A percentile compares a stretch with the other conserved stretches of the same genome.
Evolutionary conservation across 345 rosid species (phyloP).

Genomic region (Diplotaxis tenuifolia): DNA sequence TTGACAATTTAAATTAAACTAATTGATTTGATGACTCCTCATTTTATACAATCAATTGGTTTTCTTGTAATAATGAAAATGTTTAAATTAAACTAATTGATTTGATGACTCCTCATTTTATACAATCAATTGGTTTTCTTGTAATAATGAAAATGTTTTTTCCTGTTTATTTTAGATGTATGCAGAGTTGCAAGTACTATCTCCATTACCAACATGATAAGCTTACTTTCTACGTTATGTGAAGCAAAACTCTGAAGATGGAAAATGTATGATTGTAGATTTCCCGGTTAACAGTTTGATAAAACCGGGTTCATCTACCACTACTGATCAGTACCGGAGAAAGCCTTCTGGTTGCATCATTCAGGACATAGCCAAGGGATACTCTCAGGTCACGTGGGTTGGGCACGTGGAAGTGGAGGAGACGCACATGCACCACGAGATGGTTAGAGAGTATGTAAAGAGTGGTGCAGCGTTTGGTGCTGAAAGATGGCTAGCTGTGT

Average conservation of each 20-base stretch:
- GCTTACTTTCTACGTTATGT: constrained; percentile 56
- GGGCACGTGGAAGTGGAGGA: constrained; percentile 62
- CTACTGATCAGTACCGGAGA: constrained; percentile 42
- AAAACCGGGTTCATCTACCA: constrained; percentile 29
- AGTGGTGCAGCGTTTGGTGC: constrained; percentile 57
- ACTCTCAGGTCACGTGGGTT: constrained; percentile 58
- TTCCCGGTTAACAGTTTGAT: constrained; percentile 44
- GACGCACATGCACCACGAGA: constrained; percentile 35
- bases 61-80: neutral
- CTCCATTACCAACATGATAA: constrained; percentile 55
- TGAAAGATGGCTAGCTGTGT: constrained; percentile 51
- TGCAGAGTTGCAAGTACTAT: constrained; percentile 62
- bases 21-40: too few relatives aligned
- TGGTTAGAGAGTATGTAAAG: constrained; percentile 36
- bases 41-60: too few relatives aligned
- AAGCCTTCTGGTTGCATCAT: constrained; percentile 76
- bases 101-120: too few relatives aligned
- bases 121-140: too few relatives aligned
- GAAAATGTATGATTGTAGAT: constrained; percentile 68
- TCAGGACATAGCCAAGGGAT: too few relatives aligned
- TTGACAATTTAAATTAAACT: too few relatives aligned
- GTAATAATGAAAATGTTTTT: neutral
- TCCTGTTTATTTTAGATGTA: constrained; percentile 34
- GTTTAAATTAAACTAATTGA: too few relatives aligned
- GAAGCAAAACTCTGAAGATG: constrained; percentile 46